Evolutionary conservation across 768 basidiomycete genomes (phyloP).

Genomic region (Auricularia heimuer): DNA sequence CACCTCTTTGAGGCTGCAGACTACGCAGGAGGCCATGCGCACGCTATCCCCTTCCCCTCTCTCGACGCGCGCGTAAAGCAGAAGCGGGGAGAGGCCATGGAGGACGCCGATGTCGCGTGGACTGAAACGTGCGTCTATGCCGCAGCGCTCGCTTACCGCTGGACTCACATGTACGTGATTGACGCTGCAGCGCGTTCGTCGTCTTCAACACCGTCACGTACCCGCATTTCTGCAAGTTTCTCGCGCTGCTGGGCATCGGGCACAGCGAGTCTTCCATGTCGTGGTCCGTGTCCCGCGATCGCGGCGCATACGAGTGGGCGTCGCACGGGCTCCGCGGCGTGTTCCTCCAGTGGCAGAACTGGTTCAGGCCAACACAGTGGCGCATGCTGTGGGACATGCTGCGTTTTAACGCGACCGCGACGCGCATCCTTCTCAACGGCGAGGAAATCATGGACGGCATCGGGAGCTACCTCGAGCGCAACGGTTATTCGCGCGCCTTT

Average conservation of each 20-base stretch:
- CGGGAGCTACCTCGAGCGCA: conserved; percentile 20
- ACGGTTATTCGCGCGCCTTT: conserved; percentile 26
- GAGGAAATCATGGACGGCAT: conserved; percentile 14
- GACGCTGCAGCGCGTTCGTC: conserved; percentile 15
- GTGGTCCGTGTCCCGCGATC: conserved; percentile 24
- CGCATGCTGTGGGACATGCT: conserved; percentile 25
- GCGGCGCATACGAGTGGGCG: conserved; percentile 27
- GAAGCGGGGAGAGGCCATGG: conserved; percentile 5
- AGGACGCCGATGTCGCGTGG: conserved; percentile 22
- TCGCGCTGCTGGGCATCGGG: conserved; percentile 16
- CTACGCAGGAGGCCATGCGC: conserved; percentile 25
- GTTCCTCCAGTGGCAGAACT: conserved; percentile 23
- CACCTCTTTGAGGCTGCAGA: conserved; percentile 25
- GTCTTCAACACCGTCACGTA: conserved; percentile 29
- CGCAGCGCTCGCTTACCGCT: not conserved
- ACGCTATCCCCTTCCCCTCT: conserved; percentile 12
- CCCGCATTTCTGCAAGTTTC: conserved; percentile 28
- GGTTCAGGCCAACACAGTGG: conserved; percentile 23
- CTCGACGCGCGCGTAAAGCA: conserved; percentile 14
- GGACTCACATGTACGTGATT: not conserved
- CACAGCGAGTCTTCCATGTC: conserved; percentile 23
- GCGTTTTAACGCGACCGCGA: conserved; percentile 25
- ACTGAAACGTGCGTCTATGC: conserved; percentile 11
- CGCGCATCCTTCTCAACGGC: conserved; percentile 6
- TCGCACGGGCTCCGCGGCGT: conserved; percentile 20